Conservation (phyloP, 2,329 filamentous ascomycete species). For the Tolypocladium guangdongense region DNA sequence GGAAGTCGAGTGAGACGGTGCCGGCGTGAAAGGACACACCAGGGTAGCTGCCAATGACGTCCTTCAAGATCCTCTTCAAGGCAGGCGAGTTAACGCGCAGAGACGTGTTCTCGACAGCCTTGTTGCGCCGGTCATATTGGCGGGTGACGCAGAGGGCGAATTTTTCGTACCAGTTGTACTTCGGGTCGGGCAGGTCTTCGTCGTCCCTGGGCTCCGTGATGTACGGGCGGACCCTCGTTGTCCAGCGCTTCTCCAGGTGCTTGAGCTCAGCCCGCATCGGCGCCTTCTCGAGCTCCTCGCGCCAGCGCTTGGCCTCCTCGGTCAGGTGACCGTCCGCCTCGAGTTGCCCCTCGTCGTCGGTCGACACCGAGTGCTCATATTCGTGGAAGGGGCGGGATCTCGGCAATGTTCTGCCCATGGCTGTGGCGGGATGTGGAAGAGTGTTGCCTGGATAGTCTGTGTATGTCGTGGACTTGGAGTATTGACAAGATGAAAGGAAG, state of each 20-base stretch:
- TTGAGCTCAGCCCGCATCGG: background rate
- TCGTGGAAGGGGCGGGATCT: background rate
- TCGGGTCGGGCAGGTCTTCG: background rate
- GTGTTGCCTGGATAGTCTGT: background rate
- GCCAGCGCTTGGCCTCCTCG: background rate
- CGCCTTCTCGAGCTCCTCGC: background rate
- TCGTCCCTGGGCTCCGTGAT: background rate
- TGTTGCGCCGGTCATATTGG: background rate
- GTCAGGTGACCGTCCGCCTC: background rate
- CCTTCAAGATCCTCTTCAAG: background rate
- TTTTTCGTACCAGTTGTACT: background rate
- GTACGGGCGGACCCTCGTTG: background rate
- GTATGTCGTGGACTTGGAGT: background rate
- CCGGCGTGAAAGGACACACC: background rate
- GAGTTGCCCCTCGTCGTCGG: background rate
- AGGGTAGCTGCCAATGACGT: background rate
- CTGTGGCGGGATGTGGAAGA: no score
- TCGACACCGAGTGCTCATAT: background rate
- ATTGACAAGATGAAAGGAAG: background rate
- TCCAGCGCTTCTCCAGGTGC: background rate
- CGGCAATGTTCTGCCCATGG: no score
- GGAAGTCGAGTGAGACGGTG: background rate
- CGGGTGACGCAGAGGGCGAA: background rate
- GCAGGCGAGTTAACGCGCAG: background rate
- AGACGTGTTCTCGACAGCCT: background rate